These are phyloP conservation scores for Parascedosporium putredinis DNA, from an alignment of 2,329 filamentous ascomycete genomes.

Conservation along the genomic window DNA sequence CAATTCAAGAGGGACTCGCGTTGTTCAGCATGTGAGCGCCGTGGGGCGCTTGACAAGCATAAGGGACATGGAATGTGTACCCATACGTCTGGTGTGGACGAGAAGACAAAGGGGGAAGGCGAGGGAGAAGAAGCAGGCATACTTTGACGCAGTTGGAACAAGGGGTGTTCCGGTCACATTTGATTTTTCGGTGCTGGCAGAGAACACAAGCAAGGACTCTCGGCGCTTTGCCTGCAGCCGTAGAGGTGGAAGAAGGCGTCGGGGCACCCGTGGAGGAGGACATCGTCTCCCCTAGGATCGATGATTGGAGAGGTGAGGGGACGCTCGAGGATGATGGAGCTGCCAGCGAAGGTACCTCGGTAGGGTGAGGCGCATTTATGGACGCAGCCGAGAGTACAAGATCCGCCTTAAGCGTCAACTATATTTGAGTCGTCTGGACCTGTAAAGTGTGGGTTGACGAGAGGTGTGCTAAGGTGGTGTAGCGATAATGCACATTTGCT, in stretches of 20 bases:
- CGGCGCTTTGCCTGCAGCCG: constrained; percentile 24
- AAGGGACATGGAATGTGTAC: no score
- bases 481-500: no score
- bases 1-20: no score
- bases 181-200: constrained; percentile 53
- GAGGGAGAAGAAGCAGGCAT: constrained; percentile 9
- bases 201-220: constrained; percentile 44
- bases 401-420: no score
- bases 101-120: no score
- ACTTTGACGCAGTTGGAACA: constrained; percentile 53
- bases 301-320: not conserved
- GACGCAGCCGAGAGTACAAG: not conserved
- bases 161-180: constrained; percentile 48
- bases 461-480: no score
- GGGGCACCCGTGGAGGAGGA: not conserved
- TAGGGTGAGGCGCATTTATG: not conserved
- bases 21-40: no score
- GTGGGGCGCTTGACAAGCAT: no score
- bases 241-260: not conserved
- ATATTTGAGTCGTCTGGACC: no score
- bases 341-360: not conserved
- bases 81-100: no score
- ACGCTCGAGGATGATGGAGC: not conserved
- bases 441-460: no score
- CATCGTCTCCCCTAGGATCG: no score